A percentile compares a stretch with the other conserved stretches of the same genome.
These are phyloP conservation scores for Boletus semigastroideus DNA, from an alignment of 1,284 basidiomycete species.

Conservation along the genomic window DNA sequence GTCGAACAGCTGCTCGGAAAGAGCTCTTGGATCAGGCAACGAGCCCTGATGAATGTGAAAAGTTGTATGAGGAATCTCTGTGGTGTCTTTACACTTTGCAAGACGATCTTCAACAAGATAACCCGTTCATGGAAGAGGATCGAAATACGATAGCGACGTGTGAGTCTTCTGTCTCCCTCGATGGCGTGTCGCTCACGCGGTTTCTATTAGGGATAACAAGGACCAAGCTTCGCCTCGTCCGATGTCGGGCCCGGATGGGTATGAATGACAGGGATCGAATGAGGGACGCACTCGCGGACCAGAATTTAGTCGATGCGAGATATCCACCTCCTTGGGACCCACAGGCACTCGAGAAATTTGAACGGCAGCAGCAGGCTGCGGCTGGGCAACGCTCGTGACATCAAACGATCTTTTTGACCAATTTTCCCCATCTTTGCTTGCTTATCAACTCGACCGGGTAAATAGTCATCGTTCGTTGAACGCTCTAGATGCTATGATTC, in stretches of 20 bases:
- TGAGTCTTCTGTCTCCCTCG: constrained; percentile 39
- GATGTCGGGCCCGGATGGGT: constrained; percentile 68
- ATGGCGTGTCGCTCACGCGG: background rate
- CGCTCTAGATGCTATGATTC: no score
- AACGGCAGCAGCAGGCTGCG: constrained; percentile 26
- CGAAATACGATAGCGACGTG: constrained; percentile 78
- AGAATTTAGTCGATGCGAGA: constrained; percentile 69
- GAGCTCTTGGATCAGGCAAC: constrained; percentile 82
- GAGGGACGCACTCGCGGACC: constrained; percentile 68
- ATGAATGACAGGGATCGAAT: constrained; percentile 70
- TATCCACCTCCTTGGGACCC: constrained; percentile 76
- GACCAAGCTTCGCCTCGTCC: constrained; percentile 73
- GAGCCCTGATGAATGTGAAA: constrained; percentile 83
- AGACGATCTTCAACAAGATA: constrained; percentile 86
- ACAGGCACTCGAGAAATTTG: constrained; percentile 37
- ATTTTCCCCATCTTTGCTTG: background rate
- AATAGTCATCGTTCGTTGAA: no score
- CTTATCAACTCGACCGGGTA: background rate
- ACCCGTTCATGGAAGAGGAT: constrained; percentile 84
- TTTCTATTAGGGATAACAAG: constrained; percentile 67
- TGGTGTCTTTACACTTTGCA: constrained; percentile 91
- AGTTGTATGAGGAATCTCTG: constrained; percentile 91
- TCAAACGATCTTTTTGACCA: background rate
- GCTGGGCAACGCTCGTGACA: constrained; percentile 15
- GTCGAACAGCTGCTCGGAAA: constrained; percentile 87